Conservation (phyloP, 345 rosid species). For the Gossypium raimondii region DNA sequence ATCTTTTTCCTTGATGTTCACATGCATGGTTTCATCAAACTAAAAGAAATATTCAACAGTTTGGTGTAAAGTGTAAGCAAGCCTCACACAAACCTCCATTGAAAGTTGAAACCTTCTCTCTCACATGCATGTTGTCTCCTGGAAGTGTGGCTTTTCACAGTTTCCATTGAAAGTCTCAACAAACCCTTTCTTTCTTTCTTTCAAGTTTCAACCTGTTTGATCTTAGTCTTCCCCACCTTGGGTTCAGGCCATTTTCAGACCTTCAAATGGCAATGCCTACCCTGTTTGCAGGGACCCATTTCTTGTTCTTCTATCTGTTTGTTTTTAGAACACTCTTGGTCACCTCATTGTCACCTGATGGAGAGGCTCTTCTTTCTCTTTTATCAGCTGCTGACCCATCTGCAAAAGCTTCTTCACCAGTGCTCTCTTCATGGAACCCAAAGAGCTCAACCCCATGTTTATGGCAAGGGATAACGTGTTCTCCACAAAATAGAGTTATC, state of each 20-base stretch:
- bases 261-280: conserved; percentile 37
- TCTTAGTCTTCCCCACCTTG: conserved; percentile 7
- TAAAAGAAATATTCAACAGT: conserved; percentile 35
- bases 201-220: conserved; percentile 2
- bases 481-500: conserved; percentile 74
- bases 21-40: conserved; percentile 38
- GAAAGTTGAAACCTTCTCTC: not conserved
- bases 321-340: conserved; percentile 29
- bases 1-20: conserved; percentile 28
- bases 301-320: conserved; percentile 30
- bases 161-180: not conserved
- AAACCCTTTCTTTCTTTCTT: not conserved
- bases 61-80: conserved; percentile 52
- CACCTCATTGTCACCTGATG: conserved; percentile 66
- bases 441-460: conserved; percentile 74
- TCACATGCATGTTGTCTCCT: conserved; percentile 60
- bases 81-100: conserved; percentile 14
- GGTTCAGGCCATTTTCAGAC: conserved; percentile 9
- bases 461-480: conserved; percentile 88
- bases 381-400: conserved; percentile 46
- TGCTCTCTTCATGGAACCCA: conserved; percentile 81
- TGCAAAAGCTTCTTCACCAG: conserved; percentile 43
- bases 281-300: conserved; percentile 18
- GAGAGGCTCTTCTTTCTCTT: conserved; percentile 66
- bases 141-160: conserved; percentile 26